Evolutionary conservation across 805 yeast species (phyloP).

Genomic region (Lachancea nothofagi): DNA sequence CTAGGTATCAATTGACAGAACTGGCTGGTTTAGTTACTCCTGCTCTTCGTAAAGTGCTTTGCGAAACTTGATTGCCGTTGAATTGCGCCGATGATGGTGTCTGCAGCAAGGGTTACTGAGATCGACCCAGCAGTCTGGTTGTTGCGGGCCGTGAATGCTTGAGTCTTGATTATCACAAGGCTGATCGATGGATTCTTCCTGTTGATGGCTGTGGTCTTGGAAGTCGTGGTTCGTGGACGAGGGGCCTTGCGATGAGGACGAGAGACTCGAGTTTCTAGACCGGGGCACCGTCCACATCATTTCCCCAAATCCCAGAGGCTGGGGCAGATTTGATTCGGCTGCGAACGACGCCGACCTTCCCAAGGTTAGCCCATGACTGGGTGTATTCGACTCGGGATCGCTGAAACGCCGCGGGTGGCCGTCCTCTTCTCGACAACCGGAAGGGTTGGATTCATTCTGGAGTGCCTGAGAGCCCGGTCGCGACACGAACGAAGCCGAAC

Average conservation of each 20-base stretch:
- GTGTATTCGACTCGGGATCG: neutral
- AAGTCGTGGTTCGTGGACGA: neutral
- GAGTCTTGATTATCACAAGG: no score
- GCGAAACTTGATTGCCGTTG: slow-evolving; percentile 26
- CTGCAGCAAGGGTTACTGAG: slow-evolving; percentile 22
- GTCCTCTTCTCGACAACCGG: neutral
- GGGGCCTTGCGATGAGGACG: slow-evolving; percentile 3
- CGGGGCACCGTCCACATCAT: slow-evolving; percentile 1
- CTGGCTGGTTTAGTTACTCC: neutral
- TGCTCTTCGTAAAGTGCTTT: slow-evolving; percentile 16
- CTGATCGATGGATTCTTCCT: no score
- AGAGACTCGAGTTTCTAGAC: slow-evolving; percentile 5
- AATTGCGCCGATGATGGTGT: slow-evolving; percentile 33
- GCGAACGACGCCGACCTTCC: slow-evolving; percentile 11
- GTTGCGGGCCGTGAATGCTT: neutral
- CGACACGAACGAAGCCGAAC: neutral
- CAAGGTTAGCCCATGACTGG: neutral
- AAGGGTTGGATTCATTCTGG: neutral
- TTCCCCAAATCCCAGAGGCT: neutral
- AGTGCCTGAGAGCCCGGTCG: slow-evolving; percentile 1
- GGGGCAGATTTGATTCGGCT: slow-evolving; percentile 5
- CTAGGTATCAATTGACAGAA: neutral
- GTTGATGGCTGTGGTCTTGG: neutral
- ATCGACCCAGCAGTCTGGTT: slow-evolving; percentile 12
- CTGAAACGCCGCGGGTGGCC: slow-evolving; percentile 1